A percentile compares a stretch with the other conserved stretches of the same genome.
Conservation (phyloP, 2,329 filamentous ascomycete species). For the Diaporthe vaccinii region DNA sequence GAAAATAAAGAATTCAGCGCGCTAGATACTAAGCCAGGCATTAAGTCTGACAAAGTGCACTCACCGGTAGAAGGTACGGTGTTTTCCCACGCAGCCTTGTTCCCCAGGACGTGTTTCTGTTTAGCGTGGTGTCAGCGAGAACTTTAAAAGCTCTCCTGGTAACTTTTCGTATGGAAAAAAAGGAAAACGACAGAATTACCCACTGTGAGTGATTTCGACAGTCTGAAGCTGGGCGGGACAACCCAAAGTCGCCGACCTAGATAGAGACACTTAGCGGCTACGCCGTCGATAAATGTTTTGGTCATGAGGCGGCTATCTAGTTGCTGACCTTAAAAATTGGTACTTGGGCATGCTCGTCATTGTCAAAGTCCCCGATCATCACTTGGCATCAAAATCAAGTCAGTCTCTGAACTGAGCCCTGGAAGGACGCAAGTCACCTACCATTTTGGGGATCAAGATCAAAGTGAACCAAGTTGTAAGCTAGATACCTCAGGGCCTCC, state of each 20-base stretch:
- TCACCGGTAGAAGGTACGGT: neutral
- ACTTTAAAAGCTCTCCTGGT: neutral
- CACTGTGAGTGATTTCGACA: neutral
- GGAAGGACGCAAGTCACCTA: neutral
- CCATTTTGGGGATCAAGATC: slow-evolving; percentile 10
- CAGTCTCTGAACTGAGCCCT: neutral
- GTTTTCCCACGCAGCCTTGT: slow-evolving; percentile 1
- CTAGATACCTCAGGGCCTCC: neutral
- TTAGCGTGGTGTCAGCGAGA: neutral
- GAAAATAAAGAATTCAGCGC: neutral
- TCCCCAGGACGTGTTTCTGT: slow-evolving; percentile 1
- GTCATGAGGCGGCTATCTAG: neutral
- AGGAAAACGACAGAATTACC: neutral
- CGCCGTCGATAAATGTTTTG: neutral
- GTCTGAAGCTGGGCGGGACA: neutral
- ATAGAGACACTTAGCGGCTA: slow-evolving; percentile 10
- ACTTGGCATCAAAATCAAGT: neutral
- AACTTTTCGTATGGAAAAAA: neutral
- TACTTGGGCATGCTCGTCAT: neutral
- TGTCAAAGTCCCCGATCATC: slow-evolving; percentile 15
- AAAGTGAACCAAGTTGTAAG: slow-evolving; percentile 3
- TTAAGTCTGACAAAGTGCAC: neutral
- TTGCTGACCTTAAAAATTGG: slow-evolving; percentile 15
- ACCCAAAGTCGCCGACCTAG: slow-evolving; percentile 14
- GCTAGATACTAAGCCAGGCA: neutral